phyloP scores from a whole-genome alignment of 805 yeast species.

The Candida corydali region DNA sequence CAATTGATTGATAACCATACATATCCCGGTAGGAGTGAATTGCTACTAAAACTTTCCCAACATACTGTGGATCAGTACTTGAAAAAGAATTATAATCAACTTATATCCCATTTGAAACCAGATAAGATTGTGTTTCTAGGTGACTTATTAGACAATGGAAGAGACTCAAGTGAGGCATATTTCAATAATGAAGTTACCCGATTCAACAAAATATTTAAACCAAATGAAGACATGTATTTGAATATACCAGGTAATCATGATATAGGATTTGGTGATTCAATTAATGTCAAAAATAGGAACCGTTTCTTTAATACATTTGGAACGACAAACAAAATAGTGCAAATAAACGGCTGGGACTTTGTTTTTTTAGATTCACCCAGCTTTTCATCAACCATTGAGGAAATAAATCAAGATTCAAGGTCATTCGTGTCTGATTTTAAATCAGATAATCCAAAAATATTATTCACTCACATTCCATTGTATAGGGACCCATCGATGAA shows the following conservation, averaged over 20 bases:
- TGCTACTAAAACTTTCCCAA: constrained; percentile 29
- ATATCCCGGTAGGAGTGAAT: constrained; percentile 34
- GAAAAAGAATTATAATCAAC: constrained; percentile 31
- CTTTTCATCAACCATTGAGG: constrained; percentile 50
- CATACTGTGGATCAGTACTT: constrained; percentile 40
- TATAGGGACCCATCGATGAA: constrained; percentile 57
- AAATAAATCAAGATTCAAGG: constrained; percentile 46
- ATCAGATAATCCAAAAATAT: constrained; percentile 48
- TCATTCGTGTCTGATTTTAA: constrained; percentile 38
- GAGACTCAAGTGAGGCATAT: constrained; percentile 29
- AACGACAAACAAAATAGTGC: constrained; percentile 19
- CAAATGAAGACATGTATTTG: constrained; percentile 24
- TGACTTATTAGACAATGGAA: constrained; percentile 40
- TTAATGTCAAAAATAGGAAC: constrained; percentile 39
- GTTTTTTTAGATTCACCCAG: constrained; percentile 74
- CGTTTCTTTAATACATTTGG: constrained; percentile 33
- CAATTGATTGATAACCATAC: constrained; percentile 43
- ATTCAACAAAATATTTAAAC: constrained; percentile 28
- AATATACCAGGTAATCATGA: constrained; percentile 89
- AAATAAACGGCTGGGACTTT: constrained; percentile 29
- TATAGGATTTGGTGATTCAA: constrained; percentile 79
- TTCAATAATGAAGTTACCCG: constrained; percentile 25
- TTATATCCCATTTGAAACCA: constrained; percentile 29
- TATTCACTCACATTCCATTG: constrained; percentile 85
- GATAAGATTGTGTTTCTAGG: constrained; percentile 38